These are phyloP conservation scores for Lachnellula occidentalis DNA, from an alignment of 2,329 filamentous ascomycete genomes.

Conservation along the genomic window DNA sequence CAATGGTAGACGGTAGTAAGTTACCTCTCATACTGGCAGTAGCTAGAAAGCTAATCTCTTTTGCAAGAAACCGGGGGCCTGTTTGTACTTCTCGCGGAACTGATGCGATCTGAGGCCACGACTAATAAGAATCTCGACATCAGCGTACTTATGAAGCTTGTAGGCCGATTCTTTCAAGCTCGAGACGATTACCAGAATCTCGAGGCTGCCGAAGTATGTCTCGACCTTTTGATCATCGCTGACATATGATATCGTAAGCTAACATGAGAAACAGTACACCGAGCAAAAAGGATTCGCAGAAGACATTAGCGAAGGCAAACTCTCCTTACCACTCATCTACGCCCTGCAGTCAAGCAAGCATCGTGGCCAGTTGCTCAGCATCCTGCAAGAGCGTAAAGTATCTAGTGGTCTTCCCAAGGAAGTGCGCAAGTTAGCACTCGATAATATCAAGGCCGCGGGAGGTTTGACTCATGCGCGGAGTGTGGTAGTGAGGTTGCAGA, in stretches of 20 bases:
- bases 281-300: constrained; percentile 37
- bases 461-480: not conserved
- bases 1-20: constrained; percentile 25
- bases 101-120: not conserved
- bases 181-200: constrained; percentile 34
- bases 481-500: not conserved
- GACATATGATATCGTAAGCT: not conserved
- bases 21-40: constrained; percentile 15
- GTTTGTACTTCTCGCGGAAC: not conserved
- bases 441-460: not conserved
- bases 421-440: not conserved
- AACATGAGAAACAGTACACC: constrained; percentile 29
- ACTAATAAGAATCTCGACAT: constrained; percentile 20
- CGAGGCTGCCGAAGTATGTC: constrained; percentile 12
- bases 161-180: constrained; percentile 32
- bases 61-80: constrained; percentile 24
- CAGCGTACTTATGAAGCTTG: constrained; percentile 7
- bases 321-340: constrained; percentile 33
- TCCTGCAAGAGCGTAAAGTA: not conserved
- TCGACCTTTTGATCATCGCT: not conserved
- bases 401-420: not conserved
- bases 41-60: constrained; percentile 28
- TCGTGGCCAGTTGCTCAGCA: not conserved
- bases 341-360: constrained; percentile 1
- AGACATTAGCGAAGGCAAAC: constrained; percentile 39